Evolutionary conservation across 768 basidiomycete genomes (phyloP), one percentile per base, ranked within the genome.

Genomic region (Suillus decipiens): DNA sequence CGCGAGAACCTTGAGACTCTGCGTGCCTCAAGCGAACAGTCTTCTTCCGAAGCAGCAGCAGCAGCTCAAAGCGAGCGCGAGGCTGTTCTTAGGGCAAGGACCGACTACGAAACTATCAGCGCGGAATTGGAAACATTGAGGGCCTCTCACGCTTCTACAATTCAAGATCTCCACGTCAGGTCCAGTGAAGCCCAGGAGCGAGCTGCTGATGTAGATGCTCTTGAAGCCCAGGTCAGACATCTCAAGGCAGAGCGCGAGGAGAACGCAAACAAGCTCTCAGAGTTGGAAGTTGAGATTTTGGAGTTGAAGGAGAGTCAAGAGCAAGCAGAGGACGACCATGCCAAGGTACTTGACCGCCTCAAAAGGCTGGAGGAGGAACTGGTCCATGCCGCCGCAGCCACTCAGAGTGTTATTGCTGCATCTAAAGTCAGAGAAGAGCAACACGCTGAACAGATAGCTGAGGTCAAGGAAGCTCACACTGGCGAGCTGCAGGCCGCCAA

Each of bases 281-380:
- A 95, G 69, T 79, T 93, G 31, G 93, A 95, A 77, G 77, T 95
- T 57, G 91, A 94, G 71, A 82, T 93, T 47, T 74, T 93, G 62
- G 92, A 94, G 75, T 70, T 89, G 64, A 90, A 82, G 73, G 92
- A 95, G 71, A 79, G 79, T 47, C 84, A 85, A 64, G 92, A 93
- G 67, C 74, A 74, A 22, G 77, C 81, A 7, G 87, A 89, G 68
- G 91, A 92, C 61, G 82, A 82, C 36, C 84, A 81, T 57, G 78
- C 76, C 53, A 77, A 78, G 63, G 72, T 81, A 12, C 69, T 82
- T 43, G 73, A 76, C 12, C 82, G 76, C 53, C 76, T 90, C 36
- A 80, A 83, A 64, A 66, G 69, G 11, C 72, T 89, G 50, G 86
- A 90, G 70, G 81, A 78, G 43, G 82, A 90, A 53, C 71, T 90